phyloP scores from a whole-genome alignment of 768 basidiomycete genomes.

The Panellus pusillus region DNA sequence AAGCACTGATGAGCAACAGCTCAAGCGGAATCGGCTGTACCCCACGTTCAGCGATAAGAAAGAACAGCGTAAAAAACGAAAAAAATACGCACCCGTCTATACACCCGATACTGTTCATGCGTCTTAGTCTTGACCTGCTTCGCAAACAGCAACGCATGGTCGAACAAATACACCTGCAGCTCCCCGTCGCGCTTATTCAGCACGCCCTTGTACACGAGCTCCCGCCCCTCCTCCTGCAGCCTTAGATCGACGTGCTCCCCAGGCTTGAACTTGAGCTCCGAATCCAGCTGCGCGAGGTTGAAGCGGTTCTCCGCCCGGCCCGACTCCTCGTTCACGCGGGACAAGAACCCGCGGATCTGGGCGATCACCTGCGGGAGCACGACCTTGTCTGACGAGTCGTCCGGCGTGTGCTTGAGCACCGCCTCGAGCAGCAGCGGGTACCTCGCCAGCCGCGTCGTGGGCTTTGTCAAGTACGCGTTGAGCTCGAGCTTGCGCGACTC shows the following conservation, averaged over 20 bases:
- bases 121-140: slow-evolving; percentile 83
- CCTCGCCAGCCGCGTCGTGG: slow-evolving; percentile 94
- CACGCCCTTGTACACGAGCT: slow-evolving; percentile 88
- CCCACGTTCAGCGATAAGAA: slow-evolving; percentile 6
- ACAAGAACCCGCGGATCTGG: slow-evolving; percentile 79
- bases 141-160: slow-evolving; percentile 94
- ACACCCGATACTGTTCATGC: slow-evolving; percentile 90
- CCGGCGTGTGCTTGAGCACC: slow-evolving; percentile 88
- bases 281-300: slow-evolving; percentile 90
- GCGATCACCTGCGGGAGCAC: slow-evolving; percentile 74
- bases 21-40: slow-evolving; percentile 92
- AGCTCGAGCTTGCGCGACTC: slow-evolving; percentile 96
- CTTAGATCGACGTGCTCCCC: slow-evolving; percentile 90
- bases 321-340: slow-evolving; percentile 87
- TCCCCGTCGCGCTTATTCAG: slow-evolving; percentile 92
- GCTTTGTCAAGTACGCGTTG: slow-evolving; percentile 97
- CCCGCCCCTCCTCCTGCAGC: slow-evolving; percentile 82
- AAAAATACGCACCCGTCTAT: slow-evolving; percentile 75
- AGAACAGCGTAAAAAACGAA: neutral
- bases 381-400: slow-evolving; percentile 84
- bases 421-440: slow-evolving; percentile 93
- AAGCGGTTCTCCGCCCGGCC: slow-evolving; percentile 97
- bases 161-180: slow-evolving; percentile 91
- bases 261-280: slow-evolving; percentile 85
- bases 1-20: slow-evolving; percentile 77